Evolutionary conservation across 2,329 filamentous ascomycete species (phyloP).

Genomic region (Nemania serpens): DNA sequence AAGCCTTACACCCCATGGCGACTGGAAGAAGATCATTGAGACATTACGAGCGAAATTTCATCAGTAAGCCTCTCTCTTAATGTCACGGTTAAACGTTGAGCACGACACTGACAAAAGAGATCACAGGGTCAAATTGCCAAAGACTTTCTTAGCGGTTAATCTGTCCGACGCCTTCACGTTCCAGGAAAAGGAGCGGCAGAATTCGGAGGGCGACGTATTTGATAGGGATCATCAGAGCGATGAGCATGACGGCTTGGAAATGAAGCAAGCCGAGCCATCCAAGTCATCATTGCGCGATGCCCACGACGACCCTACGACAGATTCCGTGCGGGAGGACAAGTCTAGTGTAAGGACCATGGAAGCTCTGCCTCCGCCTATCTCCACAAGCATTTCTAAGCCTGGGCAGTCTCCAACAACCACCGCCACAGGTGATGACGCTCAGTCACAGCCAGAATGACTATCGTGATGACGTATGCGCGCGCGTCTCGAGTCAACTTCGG

Average conservation of each 20-base stretch:
- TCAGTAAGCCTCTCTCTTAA: conserved; percentile 63
- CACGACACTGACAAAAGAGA: conserved; percentile 22
- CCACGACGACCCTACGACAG: conserved; percentile 27
- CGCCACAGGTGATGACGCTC: conserved; percentile 23
- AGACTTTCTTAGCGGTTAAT: conserved; percentile 69
- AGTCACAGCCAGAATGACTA: conserved; percentile 5
- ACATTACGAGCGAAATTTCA: conserved; percentile 94
- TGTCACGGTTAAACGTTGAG: conserved; percentile 1
- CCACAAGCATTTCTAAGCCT: background rate
- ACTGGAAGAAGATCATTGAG: conserved; percentile 98
- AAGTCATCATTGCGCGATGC: conserved; percentile 24
- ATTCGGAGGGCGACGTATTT: conserved; percentile 52
- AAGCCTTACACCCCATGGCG: conserved; percentile 85
- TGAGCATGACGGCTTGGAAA: conserved; percentile 34
- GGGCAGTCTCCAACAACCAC: conserved; percentile 10
- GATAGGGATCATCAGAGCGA: conserved; percentile 50
- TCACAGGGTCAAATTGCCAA: conserved; percentile 65
- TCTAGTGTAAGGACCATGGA: conserved; percentile 20
- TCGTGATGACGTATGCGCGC: conserved; percentile 24
- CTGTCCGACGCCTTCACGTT: conserved; percentile 66
- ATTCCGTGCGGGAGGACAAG: conserved; percentile 19
- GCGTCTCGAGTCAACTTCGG: conserved; percentile 13
- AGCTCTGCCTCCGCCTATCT: conserved; percentile 32
- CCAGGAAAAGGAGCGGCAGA: conserved; percentile 59
- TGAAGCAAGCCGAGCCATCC: conserved; percentile 32